Evolutionary conservation across 495 filamentous ascomycete genomes (phyloP).

Genomic region (Aspergillus indologenus): DNA sequence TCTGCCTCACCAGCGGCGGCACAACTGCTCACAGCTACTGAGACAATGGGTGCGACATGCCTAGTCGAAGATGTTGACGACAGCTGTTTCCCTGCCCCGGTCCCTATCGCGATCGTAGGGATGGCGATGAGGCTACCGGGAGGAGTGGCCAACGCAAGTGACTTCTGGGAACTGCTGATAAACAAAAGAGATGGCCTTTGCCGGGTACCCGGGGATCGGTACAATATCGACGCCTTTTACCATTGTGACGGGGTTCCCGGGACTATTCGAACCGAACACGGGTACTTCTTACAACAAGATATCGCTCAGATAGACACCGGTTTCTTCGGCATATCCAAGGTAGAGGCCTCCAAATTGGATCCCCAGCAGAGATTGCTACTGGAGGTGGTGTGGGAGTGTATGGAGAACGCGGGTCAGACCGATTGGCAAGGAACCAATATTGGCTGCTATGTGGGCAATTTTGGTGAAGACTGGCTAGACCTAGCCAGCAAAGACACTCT

Average conservation of each 20-base stretch:
- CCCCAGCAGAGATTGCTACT: slow-evolving; percentile 28
- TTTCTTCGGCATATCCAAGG: slow-evolving; percentile 15
- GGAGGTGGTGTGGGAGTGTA: slow-evolving; percentile 24
- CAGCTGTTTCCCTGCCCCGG: too few relatives aligned
- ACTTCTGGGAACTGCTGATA: slow-evolving; percentile 9
- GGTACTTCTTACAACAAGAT: slow-evolving; percentile 48
- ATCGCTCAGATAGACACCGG: slow-evolving; percentile 25
- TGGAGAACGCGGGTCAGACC: slow-evolving; percentile 17
- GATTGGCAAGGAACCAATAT: slow-evolving; percentile 14
- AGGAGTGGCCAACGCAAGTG: slow-evolving; percentile 27
- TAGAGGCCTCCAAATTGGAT: slow-evolving; percentile 10
- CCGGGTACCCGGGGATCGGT: slow-evolving; percentile 16
- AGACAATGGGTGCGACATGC: too few relatives aligned
- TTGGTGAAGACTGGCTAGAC: slow-evolving; percentile 31
- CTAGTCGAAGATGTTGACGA: too few relatives aligned
- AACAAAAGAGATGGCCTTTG: slow-evolving; percentile 7
- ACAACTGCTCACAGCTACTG: too few relatives aligned
- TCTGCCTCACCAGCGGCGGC: too few relatives aligned
- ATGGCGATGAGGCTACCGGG: slow-evolving; percentile 49
- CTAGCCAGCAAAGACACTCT: slow-evolving; percentile 14
- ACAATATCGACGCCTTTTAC: slow-evolving; percentile 1
- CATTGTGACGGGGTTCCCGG: slow-evolving; percentile 30
- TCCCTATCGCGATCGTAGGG: slow-evolving; percentile 46
- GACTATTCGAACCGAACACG: slow-evolving; percentile 35
- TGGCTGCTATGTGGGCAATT: slow-evolving; percentile 44